Base-by-base conservation (phyloP, 2,329 filamentous ascomycete species). In the Aureobasidium zeae region DNA sequence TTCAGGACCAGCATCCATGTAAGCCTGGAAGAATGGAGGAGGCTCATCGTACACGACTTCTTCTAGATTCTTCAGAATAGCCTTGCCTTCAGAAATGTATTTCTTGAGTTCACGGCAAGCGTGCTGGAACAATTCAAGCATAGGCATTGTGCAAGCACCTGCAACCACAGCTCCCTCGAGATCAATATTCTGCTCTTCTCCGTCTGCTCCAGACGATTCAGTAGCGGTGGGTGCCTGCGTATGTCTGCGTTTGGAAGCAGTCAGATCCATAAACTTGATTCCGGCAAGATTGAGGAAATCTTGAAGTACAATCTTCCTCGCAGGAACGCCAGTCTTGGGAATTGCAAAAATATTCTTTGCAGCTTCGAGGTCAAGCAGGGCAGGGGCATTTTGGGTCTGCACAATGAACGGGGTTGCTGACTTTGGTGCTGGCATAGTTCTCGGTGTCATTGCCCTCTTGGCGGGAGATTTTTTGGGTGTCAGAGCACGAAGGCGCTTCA, bases 201-300 rank as follows among this genome's bases (percentile, higher is more conserved):
- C 33, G 12, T 51, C 44, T 46, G 6, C 48, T 42, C 46, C 15
- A 19, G 34, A 10, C 22, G 31, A 15, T 43, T 47, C 15, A 9
- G 55, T 58, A 55, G 42, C 68, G 60, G 53, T 66, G 52, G 11
- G 79, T 2, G 76, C 82, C 33, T 82, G 79, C 0, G 89, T 96
- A 54, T 93, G 83, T 44, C 91, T 76, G 52, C 89, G 74, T 61
- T 96, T 96, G 1, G 88, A 95, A 8, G 43, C 32, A n/a, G 83
- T 94, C 37, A 98, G 71, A 59, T 98, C 91, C 84, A 98, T 95
- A 66, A 98, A 98, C 43, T 88, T 85, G 55, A 98, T 94, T 47
- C 86, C 93, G 2, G 89, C 95, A 78, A 94, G 80, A 50, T 93
- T 86, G 32, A 98, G 68, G 64, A 98, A 98, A 42, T 94, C 84